phyloP scores from a whole-genome alignment of 75 land plant species.

The Cupressus sempervirens region DNA sequence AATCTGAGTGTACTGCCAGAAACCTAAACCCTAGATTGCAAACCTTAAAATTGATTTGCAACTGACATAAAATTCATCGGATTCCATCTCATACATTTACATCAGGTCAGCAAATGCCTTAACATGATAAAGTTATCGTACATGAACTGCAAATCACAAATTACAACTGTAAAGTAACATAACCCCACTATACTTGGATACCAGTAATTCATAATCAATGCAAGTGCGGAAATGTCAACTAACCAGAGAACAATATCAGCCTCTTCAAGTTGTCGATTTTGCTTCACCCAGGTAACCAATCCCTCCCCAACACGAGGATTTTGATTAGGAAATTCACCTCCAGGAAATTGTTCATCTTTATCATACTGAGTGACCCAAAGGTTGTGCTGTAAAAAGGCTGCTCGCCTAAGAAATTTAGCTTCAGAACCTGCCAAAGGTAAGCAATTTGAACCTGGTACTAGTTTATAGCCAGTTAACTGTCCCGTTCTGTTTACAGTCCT shows the following conservation, averaged over 20 bases:
- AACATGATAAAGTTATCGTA: not conserved
- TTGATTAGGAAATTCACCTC: constrained; percentile 98
- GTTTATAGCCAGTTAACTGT: constrained; percentile 84
- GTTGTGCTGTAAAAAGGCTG: constrained; percentile 92
- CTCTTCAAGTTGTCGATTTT: constrained; percentile 86
- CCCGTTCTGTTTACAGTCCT: constrained; percentile 89
- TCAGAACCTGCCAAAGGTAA: constrained; percentile 86
- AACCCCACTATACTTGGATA: not conserved
- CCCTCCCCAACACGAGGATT: constrained; percentile 95
- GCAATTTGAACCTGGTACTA: constrained; percentile 95
- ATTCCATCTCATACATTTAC: not conserved
- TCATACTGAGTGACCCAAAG: constrained; percentile 92
- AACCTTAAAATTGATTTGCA: not conserved
- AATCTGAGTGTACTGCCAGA: not conserved
- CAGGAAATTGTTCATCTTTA: constrained; percentile 78
- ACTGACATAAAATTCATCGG: not conserved
- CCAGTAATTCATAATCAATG: not conserved
- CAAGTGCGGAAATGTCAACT: constrained; percentile 12
- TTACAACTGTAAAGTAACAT: not conserved
- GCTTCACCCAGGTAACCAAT: constrained; percentile 77
- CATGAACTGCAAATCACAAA: not conserved
- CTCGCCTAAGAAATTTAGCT: constrained; percentile 85
- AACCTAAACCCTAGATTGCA: not conserved
- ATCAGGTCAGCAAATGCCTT: not conserved
- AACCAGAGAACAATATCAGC: constrained; percentile 96